Conservation (phyloP, 2,329 filamentous ascomycete species). For the Bipolaris gigantea region DNA sequence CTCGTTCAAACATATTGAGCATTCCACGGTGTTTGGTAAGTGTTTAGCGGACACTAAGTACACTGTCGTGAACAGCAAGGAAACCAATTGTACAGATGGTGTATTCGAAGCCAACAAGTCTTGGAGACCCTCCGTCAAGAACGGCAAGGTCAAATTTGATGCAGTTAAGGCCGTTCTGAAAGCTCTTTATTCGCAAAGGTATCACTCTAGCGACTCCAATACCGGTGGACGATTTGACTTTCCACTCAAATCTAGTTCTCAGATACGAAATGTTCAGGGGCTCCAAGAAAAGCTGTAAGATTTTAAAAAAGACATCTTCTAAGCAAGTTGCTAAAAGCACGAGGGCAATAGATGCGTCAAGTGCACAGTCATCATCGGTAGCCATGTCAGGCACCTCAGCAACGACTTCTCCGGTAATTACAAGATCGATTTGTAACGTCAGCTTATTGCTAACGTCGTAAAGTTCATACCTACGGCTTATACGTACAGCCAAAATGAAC, state of each 20-base stretch:
- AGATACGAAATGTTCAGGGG: background rate
- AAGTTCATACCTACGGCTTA: background rate
- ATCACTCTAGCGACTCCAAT: background rate
- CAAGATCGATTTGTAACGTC: background rate
- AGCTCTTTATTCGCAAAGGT: background rate
- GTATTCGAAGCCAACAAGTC: background rate
- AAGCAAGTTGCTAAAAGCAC: background rate
- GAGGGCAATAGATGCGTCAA: background rate
- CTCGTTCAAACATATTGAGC: background rate
- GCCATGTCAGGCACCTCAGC: background rate
- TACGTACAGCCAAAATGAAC: background rate
- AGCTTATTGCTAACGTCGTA: background rate
- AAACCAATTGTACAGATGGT: background rate
- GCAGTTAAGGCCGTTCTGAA: background rate
- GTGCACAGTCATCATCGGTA: background rate
- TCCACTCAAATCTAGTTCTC: background rate
- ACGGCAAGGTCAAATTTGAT: background rate
- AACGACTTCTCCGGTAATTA: background rate
- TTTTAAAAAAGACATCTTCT: background rate
- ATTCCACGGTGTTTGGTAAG: background rate
- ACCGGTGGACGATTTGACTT: background rate
- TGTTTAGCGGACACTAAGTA: background rate
- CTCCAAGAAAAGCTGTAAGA: background rate
- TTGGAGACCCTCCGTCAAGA: background rate
- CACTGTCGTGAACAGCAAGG: background rate